Conservation (phyloP, 2,329 filamentous ascomycete genomes). For the Sporothrix luriei region DNA sequence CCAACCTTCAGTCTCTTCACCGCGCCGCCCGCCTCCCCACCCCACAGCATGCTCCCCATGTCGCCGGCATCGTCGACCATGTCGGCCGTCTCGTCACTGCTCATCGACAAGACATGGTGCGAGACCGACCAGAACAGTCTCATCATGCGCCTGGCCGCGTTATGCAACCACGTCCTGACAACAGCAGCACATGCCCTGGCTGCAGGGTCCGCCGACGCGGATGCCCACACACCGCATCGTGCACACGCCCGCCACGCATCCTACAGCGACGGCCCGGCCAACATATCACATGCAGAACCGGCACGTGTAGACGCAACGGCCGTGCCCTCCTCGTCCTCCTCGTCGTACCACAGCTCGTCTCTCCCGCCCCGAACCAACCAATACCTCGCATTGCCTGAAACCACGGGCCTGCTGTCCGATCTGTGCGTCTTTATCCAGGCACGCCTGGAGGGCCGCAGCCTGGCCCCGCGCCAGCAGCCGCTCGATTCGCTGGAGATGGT, state of each 20-base stretch:
- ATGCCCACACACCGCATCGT: not conserved
- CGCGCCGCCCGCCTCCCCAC: not conserved
- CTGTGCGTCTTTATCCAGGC: constrained; percentile 35
- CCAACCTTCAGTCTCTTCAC: constrained; percentile 1
- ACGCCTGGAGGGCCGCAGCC: constrained; percentile 31
- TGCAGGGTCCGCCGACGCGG: not conserved
- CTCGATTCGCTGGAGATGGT: constrained; percentile 34
- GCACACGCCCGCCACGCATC: not conserved
- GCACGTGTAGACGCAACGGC: not conserved
- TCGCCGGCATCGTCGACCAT: constrained; percentile 21
- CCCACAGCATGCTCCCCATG: not conserved
- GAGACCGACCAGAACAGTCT: constrained; percentile 36
- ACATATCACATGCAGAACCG: not conserved
- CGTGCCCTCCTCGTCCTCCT: not conserved
- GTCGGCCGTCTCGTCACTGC: not conserved
- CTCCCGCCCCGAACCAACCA: constrained; percentile 8
- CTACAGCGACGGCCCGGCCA: not conserved
- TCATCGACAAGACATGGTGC: constrained; percentile 29
- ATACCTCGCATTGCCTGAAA: constrained; percentile 32
- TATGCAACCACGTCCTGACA: constrained; percentile 35
- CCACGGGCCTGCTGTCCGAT: constrained; percentile 30
- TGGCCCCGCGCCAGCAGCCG: not conserved
- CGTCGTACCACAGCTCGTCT: too few relatives aligned
- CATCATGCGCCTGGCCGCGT: constrained; percentile 33
- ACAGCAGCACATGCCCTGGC: constrained; percentile 20